Evolutionary conservation across 2,329 filamentous ascomycete genomes (phyloP).

Genomic region (Purpureocillium takamizusanense): DNA sequence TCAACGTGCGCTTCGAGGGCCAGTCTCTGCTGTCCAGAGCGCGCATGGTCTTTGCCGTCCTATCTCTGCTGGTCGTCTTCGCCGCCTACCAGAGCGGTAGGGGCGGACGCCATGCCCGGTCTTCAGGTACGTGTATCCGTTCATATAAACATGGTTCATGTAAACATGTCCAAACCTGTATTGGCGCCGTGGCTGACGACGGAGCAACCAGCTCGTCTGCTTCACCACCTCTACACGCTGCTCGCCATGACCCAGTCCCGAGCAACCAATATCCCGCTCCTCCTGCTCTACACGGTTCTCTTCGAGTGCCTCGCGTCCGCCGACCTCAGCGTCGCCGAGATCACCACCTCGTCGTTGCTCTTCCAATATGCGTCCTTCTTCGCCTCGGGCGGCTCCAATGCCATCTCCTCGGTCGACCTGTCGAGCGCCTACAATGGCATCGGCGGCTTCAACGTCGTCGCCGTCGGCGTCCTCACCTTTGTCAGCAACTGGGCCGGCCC

Average conservation of each 20-base stretch:
- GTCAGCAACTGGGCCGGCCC: constrained; percentile 85
- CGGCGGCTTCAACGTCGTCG: constrained; percentile 65
- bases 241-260: constrained; percentile 83
- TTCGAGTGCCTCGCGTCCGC: constrained; percentile 39
- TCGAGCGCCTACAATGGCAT: constrained; percentile 94
- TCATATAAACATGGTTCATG: too few relatives aligned
- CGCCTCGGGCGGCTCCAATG: constrained; percentile 81
- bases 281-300: constrained; percentile 62
- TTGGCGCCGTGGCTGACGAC: background rate
- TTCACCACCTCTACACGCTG: constrained; percentile 66
- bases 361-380: constrained; percentile 82
- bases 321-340: constrained; percentile 43
- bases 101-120: constrained; percentile 13
- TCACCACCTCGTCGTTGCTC: constrained; percentile 63
- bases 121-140: constrained; percentile 17
- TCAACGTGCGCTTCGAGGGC: constrained; percentile 31
- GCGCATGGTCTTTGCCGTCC: constrained; percentile 39
- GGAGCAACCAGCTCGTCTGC: constrained; percentile 25
- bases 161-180: background rate
- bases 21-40: constrained; percentile 39
- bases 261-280: constrained; percentile 75
- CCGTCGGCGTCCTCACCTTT: constrained; percentile 79
- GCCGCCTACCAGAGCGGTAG: constrained; percentile 29
- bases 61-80: constrained; percentile 28
- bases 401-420: constrained; percentile 90